Base-by-base conservation (phyloP, 1,284 basidiomycete species). In the Puccinia horiana region DNA sequence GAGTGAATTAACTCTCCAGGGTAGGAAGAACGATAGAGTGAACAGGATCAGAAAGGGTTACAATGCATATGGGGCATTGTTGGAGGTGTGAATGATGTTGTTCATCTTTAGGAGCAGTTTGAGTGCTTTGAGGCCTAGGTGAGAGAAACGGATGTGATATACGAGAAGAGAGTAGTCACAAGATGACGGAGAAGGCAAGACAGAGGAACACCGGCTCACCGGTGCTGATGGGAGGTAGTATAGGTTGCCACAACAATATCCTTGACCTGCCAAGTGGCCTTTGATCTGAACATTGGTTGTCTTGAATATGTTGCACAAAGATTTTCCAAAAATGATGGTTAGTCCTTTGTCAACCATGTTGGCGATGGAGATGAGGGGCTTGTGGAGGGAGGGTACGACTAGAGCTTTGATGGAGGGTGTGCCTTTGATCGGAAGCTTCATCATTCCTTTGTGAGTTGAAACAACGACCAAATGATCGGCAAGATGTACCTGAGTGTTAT, bases 281-380 rank as follows among this genome's bases (percentile, higher is more conserved):
- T 9, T 11, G 12, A 16, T 54, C 2, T 47, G 8, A 49, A 12
- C 9, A 5, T 1, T n/a, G 29, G 16, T 9, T 14, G 47, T 44
- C n/a, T 35, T 11, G n/a, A 11, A 37, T 9, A 69, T 37, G 29
- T 72, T 18, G 16, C 65, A 69, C 5, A 9, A 18, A 4, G 69
- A 26, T 44, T 72, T 72, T 35, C 35, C 42, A 37, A 72, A 72
- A 2, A 72, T 37, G n/a, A 72, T n/a, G 26, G 69, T 72, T 20
- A 72, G 37, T 2, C 49, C 69, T 4, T 9, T 35, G 49, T 72
- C 69, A 44, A 35, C 40, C 35, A 72, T 35, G 4, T 4, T 6
- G 20, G 69, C 69, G 12, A 72, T 20, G 12, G 69, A 72, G 11
- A 72, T 26, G 29, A 72, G 40, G 8, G 69, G 69, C 42, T 72